These are phyloP conservation scores for Saccharomycopsis vini DNA, from an alignment of 805 yeast genomes.

Conservation along the genomic window DNA sequence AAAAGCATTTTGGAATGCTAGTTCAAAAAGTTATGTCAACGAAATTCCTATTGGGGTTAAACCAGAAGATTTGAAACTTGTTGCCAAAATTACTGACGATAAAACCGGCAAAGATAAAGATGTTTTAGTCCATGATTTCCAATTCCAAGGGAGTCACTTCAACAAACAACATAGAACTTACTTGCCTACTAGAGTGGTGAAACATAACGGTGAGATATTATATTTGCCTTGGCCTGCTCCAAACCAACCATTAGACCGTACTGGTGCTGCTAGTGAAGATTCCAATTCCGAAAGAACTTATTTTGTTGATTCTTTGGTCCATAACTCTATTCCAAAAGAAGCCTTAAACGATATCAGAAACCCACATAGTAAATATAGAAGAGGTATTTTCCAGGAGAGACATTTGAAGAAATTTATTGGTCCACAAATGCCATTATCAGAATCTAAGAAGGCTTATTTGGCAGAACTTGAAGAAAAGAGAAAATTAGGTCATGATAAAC, in stretches of 20 bases:
- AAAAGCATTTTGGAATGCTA: constrained; percentile 59
- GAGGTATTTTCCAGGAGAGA: constrained; percentile 49
- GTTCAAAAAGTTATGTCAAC: constrained; percentile 62
- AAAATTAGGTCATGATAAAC: constrained; percentile 27
- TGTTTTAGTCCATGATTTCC: constrained; percentile 71
- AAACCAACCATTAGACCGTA: constrained; percentile 22
- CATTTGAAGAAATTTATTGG: constrained; percentile 29
- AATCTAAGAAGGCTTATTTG: constrained; percentile 50
- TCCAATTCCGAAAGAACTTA: constrained; percentile 61
- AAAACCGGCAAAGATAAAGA: constrained; percentile 50
- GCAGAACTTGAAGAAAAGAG: constrained; percentile 40
- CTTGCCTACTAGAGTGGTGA: constrained; percentile 72
- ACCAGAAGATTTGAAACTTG: constrained; percentile 56
- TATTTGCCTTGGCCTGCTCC: constrained; percentile 90
- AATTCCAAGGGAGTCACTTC: constrained; percentile 58
- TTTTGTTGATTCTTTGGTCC: constrained; percentile 58
- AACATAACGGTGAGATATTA: constrained; percentile 49
- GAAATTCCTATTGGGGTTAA: constrained; percentile 60
- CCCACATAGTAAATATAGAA: constrained; percentile 59
- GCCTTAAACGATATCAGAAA: constrained; percentile 66
- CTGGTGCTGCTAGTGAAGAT: constrained; percentile 34
- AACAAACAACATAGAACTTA: constrained; percentile 64
- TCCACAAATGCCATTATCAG: constrained; percentile 72
- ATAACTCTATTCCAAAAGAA: constrained; percentile 59
- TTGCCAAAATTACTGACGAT: constrained; percentile 66